Conservation (phyloP, 2,329 filamentous ascomycete genomes). For the Trichoderma lentiforme region DNA sequence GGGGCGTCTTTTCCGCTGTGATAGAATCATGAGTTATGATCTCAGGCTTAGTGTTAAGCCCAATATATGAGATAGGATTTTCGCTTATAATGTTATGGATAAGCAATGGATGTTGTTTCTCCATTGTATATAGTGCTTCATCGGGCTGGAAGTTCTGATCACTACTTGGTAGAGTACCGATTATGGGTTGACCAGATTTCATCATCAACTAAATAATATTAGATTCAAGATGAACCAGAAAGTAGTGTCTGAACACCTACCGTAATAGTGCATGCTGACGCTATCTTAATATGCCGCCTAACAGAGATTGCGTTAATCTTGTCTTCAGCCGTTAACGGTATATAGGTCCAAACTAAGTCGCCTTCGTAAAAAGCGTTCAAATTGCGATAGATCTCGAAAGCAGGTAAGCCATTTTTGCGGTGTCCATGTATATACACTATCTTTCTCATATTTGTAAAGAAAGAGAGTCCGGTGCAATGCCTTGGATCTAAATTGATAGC, state of each 20-base stretch:
- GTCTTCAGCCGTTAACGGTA: background rate
- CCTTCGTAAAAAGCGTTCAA: background rate
- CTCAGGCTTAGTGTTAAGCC: background rate
- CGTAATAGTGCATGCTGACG: background rate
- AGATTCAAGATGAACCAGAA: background rate
- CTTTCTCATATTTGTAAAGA: background rate
- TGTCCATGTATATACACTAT: background rate
- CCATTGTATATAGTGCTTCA: background rate
- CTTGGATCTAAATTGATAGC: background rate
- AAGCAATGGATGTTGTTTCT: background rate
- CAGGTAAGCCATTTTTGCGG: background rate
- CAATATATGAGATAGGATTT: background rate
- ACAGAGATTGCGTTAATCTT: background rate
- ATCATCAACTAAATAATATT: background rate
- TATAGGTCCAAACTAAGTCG: background rate
- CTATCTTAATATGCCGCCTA: fast-evolving
- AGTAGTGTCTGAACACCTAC: background rate
- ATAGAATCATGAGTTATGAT: background rate
- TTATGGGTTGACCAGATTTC: background rate
- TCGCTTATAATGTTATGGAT: background rate
- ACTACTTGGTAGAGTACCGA: background rate
- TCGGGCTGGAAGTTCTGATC: fast-evolving
- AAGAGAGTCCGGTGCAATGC: background rate
- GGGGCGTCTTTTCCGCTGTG: fast-evolving
- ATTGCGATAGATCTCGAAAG: background rate